Percentiles rank a stretch among this genome's conserved stretches.
phyloP scores from a whole-genome alignment of 805 yeast species.

The Debaryomyces maramus region DNA sequence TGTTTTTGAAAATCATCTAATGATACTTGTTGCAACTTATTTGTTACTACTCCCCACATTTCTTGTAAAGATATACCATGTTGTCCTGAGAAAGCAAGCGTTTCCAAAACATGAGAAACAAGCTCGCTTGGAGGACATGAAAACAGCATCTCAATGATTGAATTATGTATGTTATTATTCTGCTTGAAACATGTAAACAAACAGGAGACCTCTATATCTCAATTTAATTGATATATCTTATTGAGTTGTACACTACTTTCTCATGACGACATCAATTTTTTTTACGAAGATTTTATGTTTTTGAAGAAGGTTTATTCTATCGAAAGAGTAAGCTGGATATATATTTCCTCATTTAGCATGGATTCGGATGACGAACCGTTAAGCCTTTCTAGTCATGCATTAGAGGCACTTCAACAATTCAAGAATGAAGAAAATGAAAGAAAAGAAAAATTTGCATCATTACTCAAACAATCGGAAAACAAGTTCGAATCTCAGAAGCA shows the following conservation, averaged over 20 bases:
- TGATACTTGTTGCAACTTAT: conserved; percentile 16
- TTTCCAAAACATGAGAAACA: conserved; percentile 22
- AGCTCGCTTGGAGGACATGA: conserved; percentile 28
- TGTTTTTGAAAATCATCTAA: conserved; percentile 39
- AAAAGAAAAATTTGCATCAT: conserved; percentile 52
- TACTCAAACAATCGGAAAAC: conserved; percentile 59
- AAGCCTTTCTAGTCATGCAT: conserved; percentile 47
- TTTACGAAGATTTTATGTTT: neutral
- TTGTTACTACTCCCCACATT: conserved; percentile 26
- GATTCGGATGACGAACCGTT: conserved; percentile 46
- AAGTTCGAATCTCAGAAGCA: conserved; percentile 39
- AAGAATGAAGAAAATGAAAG: conserved; percentile 61
- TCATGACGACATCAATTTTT: neutral
- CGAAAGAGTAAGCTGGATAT: no score
- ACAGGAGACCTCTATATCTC: neutral
- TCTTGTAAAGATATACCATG: conserved; percentile 27
- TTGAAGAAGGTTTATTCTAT: neutral
- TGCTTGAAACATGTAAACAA: neutral
- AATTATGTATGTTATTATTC: neutral
- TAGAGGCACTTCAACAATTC: conserved; percentile 65
- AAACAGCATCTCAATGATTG: conserved; percentile 13
- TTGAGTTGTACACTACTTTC: neutral
- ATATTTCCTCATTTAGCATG: no score
- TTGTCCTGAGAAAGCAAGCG: conserved; percentile 34
- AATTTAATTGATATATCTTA: no score